Evolutionary conservation across 2,329 filamentous ascomycete genomes (phyloP), one percentile per base, ranked within the genome.

Genomic region (Amphichorda felina): DNA sequence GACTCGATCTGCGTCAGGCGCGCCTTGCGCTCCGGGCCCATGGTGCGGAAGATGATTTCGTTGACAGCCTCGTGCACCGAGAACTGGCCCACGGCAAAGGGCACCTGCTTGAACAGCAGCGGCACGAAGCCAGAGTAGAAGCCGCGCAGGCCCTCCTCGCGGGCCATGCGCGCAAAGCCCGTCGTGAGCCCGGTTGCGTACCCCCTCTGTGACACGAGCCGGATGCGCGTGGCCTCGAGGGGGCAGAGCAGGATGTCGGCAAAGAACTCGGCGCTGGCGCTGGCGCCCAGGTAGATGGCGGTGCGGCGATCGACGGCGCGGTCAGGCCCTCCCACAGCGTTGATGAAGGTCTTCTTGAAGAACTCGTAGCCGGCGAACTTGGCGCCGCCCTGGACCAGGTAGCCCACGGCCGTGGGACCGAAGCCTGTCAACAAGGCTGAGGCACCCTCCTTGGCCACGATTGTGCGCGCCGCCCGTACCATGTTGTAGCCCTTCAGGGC

Each of bases 1-100:
- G 84, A 81, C 54, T 79, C 76, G 45, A 79, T 68, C 46, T 75
- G 70, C 40, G 79, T 79, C 49, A 84, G 67, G 45, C 65, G 72
- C 42, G 71, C 70, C 68, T 89, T 91, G 39, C 60, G 58, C 47
- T 70, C 65, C 11, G 63, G 66, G 53, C 88, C 82, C 54, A 93
- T 68, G 37, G 59, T 40, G 38, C 69, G 66, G 68, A 77, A 94
- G 58, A 88, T 74, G 46, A 71, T 54, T 62, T 94, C 85, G 51
- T 82, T 77, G 48, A 82, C 84, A 51, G 84, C 89, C 66, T 94
- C 87, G 69, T 85, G 91, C 37, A 89, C 86, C 47, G 88, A 84
- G 68, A 94, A 94, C 68, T 94, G 93, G 57, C 85, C 78, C 63
- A 94, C 86, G 46, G 87, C 93, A 66, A 93, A 94, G 14, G 87